Conservation (phyloP, 148 eudicot genomes). For the Fagopyrum tataricum region DNA sequence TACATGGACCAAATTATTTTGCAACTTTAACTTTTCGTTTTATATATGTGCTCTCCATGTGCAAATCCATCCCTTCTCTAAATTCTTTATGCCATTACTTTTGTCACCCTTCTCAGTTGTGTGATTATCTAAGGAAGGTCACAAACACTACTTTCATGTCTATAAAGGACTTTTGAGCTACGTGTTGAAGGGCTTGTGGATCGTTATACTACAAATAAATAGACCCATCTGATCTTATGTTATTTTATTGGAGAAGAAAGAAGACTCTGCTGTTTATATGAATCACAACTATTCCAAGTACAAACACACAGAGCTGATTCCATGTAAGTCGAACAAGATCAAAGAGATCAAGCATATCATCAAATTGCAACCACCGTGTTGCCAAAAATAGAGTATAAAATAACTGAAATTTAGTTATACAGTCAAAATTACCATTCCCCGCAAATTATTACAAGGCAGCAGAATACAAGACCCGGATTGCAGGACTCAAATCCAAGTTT, state of each 20-base stretch:
- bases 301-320: background rate
- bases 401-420: background rate
- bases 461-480: background rate
- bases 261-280: too few relatives aligned
- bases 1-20: slow-evolving; percentile 7
- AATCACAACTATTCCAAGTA: background rate
- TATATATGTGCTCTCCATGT: background rate
- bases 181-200: too few relatives aligned
- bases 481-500: background rate
- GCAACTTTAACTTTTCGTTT: slow-evolving; percentile 4
- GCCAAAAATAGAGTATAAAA: background rate
- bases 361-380: background rate
- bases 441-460: slow-evolving; percentile 7
- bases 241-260: background rate
- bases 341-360: background rate
- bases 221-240: background rate
- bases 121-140: background rate
- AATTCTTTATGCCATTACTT: background rate
- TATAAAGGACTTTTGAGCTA: background rate
- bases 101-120: background rate
- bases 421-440: background rate
- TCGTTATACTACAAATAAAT: too few relatives aligned
- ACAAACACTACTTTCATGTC: background rate
- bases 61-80: slow-evolving; percentile 9
- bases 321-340: background rate